These are phyloP conservation scores for Colletotrichum euphorbiae DNA, from an alignment of 2,329 filamentous ascomycete species.

Conservation along the genomic window DNA sequence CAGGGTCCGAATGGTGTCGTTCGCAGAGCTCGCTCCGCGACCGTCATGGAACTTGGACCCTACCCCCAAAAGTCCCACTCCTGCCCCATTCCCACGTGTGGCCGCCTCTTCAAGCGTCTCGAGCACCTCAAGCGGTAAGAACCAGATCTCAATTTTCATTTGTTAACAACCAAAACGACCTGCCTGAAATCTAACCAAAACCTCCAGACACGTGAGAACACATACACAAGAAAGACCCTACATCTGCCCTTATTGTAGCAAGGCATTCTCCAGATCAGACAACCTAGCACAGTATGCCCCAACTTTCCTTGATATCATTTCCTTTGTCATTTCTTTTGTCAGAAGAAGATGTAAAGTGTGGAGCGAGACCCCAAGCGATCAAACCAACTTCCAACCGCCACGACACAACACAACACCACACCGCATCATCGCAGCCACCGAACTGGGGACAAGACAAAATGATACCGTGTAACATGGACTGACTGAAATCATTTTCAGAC, in stretches of 20 bases:
- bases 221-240: constrained; percentile 99
- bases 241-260: constrained; percentile 97
- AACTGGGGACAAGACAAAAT: constrained; percentile 6
- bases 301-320: constrained; percentile 52
- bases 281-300: constrained; percentile 93
- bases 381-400: constrained; percentile 46
- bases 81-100: constrained; percentile 98
- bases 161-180: constrained; percentile 50
- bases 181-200: constrained; percentile 60
- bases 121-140: constrained; percentile 99
- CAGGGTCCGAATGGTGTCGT: constrained; percentile 80
- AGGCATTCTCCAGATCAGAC: constrained; percentile 98
- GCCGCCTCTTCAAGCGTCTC: constrained; percentile 96
- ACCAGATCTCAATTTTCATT: constrained; percentile 53
- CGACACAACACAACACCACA: constrained; percentile 48
- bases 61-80: constrained; percentile 99
- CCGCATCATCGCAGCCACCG: constrained; percentile 48
- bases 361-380: constrained; percentile 49
- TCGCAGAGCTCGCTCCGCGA: constrained; percentile 91
- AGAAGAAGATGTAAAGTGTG: constrained; percentile 48
- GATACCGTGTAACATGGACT: constrained; percentile 46
- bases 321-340: constrained; percentile 49
- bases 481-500: constrained; percentile 69
- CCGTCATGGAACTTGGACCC: constrained; percentile 94
- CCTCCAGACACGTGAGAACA: constrained; percentile 92